These are phyloP conservation scores for Salix udensis DNA, from an alignment of 345 rosid species.

Conservation along the genomic window DNA sequence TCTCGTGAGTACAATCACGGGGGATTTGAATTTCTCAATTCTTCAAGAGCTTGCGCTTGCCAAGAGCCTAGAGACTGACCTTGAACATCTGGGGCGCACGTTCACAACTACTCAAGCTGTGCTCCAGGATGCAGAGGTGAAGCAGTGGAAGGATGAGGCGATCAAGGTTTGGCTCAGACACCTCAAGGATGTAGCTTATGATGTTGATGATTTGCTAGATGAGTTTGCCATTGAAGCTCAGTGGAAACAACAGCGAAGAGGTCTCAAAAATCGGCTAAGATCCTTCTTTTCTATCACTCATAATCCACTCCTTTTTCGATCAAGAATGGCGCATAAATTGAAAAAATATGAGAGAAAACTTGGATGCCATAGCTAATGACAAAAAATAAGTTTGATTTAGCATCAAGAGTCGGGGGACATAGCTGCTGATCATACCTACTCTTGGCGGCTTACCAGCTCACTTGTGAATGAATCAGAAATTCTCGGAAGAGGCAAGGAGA, in stretches of 20 bases:
- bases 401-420: too few species aligned
- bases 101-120: too few species aligned
- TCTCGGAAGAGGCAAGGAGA: background rate
- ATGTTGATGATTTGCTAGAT: constrained; percentile 6
- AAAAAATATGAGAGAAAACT: background rate
- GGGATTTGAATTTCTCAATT: too few species aligned
- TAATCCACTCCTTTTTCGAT: background rate
- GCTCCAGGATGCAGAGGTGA: too few species aligned
- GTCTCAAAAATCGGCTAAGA: background rate
- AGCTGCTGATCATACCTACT: background rate
- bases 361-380: constrained; percentile 8
- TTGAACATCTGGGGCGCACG: too few species aligned
- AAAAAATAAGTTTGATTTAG: background rate
- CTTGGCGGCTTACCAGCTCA: background rate
- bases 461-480: constrained; percentile 2
- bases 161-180: too few species aligned
- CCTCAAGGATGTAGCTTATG: background rate
- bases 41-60: too few species aligned
- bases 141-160: too few species aligned
- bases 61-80: too few species aligned
- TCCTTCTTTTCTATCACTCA: background rate
- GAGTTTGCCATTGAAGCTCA: background rate
- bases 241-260: background rate
- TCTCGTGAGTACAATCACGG: too few species aligned
- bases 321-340: background rate